Evolutionary conservation across 2,329 filamentous ascomycete species (phyloP).

Genomic region (Apiospora aurea): DNA sequence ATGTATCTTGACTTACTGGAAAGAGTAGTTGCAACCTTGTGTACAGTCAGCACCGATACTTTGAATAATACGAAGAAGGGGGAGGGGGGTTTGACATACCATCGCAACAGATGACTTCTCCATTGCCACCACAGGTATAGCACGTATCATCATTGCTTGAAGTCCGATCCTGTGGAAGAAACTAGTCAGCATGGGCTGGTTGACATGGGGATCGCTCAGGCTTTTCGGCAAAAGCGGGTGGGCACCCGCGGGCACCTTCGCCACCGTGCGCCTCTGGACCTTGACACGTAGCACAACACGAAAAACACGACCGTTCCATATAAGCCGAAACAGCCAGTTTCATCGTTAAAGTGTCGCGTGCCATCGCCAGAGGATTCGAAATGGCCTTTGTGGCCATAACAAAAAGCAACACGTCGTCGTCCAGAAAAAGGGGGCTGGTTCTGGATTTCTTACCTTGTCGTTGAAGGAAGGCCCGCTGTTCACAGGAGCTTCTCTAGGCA

Average conservation of each 20-base stretch:
- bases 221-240: constrained; percentile 47
- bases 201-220: constrained; percentile 34
- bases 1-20: constrained; percentile 59
- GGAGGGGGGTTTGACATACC: constrained; percentile 4
- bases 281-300: constrained; percentile 20
- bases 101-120: constrained; percentile 91
- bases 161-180: constrained; percentile 12
- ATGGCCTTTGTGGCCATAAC: background rate
- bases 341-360: constrained; percentile 10
- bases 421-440: background rate
- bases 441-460: constrained; percentile 58
- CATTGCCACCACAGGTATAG: constrained; percentile 82
- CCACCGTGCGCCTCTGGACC: constrained; percentile 27
- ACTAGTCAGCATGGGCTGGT: constrained; percentile 41
- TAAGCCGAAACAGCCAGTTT: constrained; percentile 19
- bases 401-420: background rate
- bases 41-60: background rate
- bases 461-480: constrained; percentile 56
- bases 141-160: constrained; percentile 82
- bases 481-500: constrained; percentile 60
- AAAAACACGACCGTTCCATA: constrained; percentile 10
- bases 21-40: constrained; percentile 81
- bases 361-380: background rate
- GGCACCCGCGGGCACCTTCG: constrained; percentile 24
- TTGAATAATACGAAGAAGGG: background rate